phyloP scores from a whole-genome alignment of 2,329 filamentous ascomycete species.

The Aurifilum marmelostoma region DNA sequence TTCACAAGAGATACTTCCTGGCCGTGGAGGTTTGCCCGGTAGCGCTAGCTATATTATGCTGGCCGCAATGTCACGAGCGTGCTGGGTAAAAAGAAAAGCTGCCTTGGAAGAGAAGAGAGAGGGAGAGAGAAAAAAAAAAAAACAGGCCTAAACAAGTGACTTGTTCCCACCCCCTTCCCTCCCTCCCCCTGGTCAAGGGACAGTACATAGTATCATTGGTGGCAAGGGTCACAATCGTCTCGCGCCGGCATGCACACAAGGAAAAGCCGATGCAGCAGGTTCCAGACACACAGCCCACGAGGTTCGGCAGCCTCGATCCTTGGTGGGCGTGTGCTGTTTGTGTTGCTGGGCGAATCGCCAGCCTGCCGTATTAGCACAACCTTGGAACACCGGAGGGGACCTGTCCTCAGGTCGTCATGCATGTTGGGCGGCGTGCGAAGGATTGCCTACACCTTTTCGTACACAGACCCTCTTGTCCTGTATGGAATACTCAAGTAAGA shows the following conservation, averaged over 20 bases:
- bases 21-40: not conserved
- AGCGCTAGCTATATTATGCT: not conserved
- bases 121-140: no score
- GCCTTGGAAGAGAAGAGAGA: not conserved
- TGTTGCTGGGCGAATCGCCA: constrained; percentile 13
- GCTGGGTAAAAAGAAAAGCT: not conserved
- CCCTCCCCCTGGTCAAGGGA: not conserved
- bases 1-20: not conserved
- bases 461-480: not conserved
- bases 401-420: constrained; percentile 5
- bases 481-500: not conserved
- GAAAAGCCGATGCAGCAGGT: no score
- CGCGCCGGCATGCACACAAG: constrained; percentile 8
- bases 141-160: not conserved
- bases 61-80: not conserved
- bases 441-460: not conserved
- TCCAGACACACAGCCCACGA: no score
- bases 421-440: not conserved
- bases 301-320: constrained; percentile 4
- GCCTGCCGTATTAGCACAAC: constrained; percentile 6
- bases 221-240: constrained; percentile 9
- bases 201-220: not conserved
- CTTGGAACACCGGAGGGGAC: constrained; percentile 12
- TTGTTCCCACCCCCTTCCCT: not conserved
- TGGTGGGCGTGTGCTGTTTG: not conserved